Base-by-base conservation (phyloP, 2,329 filamentous ascomycete species). In the Sporothrix pallida region DNA sequence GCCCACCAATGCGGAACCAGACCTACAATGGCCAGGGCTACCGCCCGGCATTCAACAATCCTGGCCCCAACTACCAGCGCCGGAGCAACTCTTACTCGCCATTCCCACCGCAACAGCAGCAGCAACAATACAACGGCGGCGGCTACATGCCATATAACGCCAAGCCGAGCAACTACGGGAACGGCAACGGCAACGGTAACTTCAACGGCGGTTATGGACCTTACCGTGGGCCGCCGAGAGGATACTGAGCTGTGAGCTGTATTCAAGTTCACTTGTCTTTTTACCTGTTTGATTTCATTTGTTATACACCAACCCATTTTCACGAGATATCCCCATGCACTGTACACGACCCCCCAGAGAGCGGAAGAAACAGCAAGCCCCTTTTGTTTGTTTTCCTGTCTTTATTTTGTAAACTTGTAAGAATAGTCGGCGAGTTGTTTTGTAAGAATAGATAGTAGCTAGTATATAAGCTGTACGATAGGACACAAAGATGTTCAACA, bases 61-160 rank as follows among this genome's bases (percentile, higher is more conserved):
- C 13, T 23, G 37, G 50, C 7, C 52, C 68, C n/a, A 50, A 60
- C 42, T 20, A 26, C 56, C 56, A 63, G 56, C 44, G 23, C 54
- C 56, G 70, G 17, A 65, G 26, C 70, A 54, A 65, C 70, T 67
- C 70, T 2, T 72, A 72, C 58, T 72, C 70, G 15, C 58, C 70
- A 2, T 72, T 72, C 70, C 70, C 70, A 13, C 46, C 56, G n/a
- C 56, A 63, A 23, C 56, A 71, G 44, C 67, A 26, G 46, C 63
- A 31, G 3, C 48, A 69, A 15, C 42, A 54, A 17, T n/a, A 52
- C 65, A 26, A 23, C n/a, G 20, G 10, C 20, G 44, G 42, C 15
- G 20, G 46, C 67, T 71, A 62, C 54, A 26, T 62, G 69, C 6
- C 54, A 9, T 62, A 62, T 46, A 71, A 54, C 56, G 5, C 15